phyloP scores from a whole-genome alignment of 306 rosid genomes.

The Heteromeles arbutifolia region DNA sequence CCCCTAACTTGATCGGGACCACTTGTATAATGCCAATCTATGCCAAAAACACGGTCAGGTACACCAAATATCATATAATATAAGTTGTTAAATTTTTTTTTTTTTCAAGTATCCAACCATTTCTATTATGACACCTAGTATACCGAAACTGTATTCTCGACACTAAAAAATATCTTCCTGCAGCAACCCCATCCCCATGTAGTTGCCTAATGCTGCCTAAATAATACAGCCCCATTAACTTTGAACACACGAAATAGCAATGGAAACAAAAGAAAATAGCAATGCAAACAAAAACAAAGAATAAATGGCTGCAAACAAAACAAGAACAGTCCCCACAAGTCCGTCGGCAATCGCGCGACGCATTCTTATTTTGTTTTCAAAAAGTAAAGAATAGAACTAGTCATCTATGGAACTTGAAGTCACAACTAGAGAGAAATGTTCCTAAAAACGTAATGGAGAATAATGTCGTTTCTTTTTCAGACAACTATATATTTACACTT shows the following conservation, averaged over 20 bases:
- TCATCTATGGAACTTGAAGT: no score
- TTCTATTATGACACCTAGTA: no score
- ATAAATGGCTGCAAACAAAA: slow-evolving; percentile 5
- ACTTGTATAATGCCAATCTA: not conserved
- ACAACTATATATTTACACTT: not conserved
- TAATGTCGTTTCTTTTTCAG: not conserved
- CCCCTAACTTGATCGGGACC: not conserved
- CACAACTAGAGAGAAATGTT: no score
- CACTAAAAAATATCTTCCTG: not conserved
- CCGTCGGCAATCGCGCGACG: not conserved
- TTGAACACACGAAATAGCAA: not conserved
- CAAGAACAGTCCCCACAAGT: not conserved
- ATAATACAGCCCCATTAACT: not conserved
- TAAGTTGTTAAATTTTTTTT: no score
- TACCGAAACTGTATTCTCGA: no score
- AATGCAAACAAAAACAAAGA: slow-evolving; percentile 28
- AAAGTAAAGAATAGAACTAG: not conserved
- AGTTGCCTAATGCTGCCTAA: not conserved
- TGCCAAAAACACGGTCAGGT: not conserved
- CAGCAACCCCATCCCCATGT: not conserved
- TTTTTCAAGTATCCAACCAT: no score
- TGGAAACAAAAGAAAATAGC: slow-evolving; percentile 4
- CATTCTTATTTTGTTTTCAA: not conserved
- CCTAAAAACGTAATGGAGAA: not conserved
- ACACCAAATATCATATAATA: no score